Evolutionary conservation across 2,329 filamentous ascomycete species (phyloP).

Genomic region (Neofusicoccum umdonicola): DNA sequence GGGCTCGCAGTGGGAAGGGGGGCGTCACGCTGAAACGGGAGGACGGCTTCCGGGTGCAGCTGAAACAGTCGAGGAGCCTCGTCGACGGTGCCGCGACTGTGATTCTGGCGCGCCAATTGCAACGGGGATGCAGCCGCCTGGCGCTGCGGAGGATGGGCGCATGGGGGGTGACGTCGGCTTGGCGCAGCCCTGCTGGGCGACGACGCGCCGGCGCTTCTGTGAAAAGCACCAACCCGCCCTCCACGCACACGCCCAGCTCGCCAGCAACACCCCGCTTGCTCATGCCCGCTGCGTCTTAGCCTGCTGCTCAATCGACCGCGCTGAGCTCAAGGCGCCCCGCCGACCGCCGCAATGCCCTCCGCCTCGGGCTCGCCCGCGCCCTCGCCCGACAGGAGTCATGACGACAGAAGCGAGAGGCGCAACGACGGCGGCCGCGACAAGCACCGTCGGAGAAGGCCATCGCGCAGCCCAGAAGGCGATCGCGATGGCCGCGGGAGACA

Average conservation of each 20-base stretch:
- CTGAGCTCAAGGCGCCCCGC: background rate
- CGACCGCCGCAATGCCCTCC: background rate
- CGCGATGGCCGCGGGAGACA: slow-evolving; percentile 21
- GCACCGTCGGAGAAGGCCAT: slow-evolving; percentile 24
- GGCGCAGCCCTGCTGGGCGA: background rate
- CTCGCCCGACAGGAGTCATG: slow-evolving; percentile 1
- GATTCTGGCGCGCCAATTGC: slow-evolving; percentile 10
- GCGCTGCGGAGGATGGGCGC: background rate
- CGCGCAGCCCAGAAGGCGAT: slow-evolving; percentile 25
- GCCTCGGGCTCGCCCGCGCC: background rate
- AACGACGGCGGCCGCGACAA: slow-evolving; percentile 6
- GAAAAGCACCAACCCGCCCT: background rate
- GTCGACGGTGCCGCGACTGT: background rate
- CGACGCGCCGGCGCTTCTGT: background rate
- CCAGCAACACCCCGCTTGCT: background rate
- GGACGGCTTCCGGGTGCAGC: background rate
- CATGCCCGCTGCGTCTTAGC: background rate
- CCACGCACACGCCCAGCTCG: background rate
- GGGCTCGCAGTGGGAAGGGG: background rate
- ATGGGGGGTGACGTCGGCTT: slow-evolving; percentile 2
- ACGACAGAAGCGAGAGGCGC: background rate
- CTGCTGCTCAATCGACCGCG: background rate
- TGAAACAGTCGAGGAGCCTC: background rate
- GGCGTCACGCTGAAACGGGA: slow-evolving; percentile 14
- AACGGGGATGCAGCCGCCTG: background rate